These are phyloP conservation scores for Candida labiduridarum DNA, from an alignment of 1,139 yeast genomes.

Conservation along the genomic window DNA sequence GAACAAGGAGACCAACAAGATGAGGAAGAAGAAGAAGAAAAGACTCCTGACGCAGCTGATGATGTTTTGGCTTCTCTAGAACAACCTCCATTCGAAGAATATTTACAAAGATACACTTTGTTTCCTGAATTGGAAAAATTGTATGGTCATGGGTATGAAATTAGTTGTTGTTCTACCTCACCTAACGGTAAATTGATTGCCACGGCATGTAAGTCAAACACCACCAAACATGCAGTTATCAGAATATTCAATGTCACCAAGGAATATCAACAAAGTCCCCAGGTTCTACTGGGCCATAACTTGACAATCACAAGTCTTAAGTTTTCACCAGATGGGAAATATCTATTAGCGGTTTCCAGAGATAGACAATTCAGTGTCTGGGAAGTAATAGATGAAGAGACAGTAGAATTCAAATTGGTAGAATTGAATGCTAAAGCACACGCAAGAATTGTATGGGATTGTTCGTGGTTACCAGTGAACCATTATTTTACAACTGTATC, in stretches of 20 bases:
- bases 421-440: slow-evolving; percentile 73
- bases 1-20: slow-evolving; percentile 45
- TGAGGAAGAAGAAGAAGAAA: slow-evolving; percentile 38
- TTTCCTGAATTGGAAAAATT: slow-evolving; percentile 95
- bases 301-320: slow-evolving; percentile 83
- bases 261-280: slow-evolving; percentile 39
- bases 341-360: slow-evolving; percentile 80
- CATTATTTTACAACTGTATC: slow-evolving; percentile 75
- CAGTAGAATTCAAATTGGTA: slow-evolving; percentile 43
- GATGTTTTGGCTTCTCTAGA: slow-evolving; percentile 48
- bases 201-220: slow-evolving; percentile 90
- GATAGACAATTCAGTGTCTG: slow-evolving; percentile 87
- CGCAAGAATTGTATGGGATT: slow-evolving; percentile 92
- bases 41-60: slow-evolving; percentile 30
- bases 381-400: slow-evolving; percentile 49
- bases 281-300: slow-evolving; percentile 61
- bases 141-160: slow-evolving; percentile 97
- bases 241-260: slow-evolving; percentile 66
- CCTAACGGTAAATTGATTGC: slow-evolving; percentile 71
- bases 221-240: slow-evolving; percentile 80
- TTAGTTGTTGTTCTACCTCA: slow-evolving; percentile 74
- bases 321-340: slow-evolving; percentile 72
- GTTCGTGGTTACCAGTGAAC: slow-evolving; percentile 64
- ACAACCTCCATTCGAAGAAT: slow-evolving; percentile 83
- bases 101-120: slow-evolving; percentile 84